Percentiles rank a stretch among this genome's conserved stretches.
phyloP scores from a whole-genome alignment of 768 basidiomycete species.

The Tulasnella sp. region DNA sequence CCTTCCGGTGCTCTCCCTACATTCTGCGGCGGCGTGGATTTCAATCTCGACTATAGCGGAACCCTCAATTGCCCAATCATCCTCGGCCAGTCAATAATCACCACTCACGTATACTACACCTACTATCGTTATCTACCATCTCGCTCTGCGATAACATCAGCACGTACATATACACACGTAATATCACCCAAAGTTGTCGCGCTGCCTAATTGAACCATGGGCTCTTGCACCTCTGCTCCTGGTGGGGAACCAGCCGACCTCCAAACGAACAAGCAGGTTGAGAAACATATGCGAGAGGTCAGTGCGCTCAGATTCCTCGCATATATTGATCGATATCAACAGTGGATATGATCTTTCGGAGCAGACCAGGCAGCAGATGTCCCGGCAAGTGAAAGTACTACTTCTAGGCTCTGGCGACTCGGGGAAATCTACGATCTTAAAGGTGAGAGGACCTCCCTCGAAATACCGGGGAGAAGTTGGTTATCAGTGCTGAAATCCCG shows the following conservation, averaged over 20 bases:
- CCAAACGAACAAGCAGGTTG: not conserved
- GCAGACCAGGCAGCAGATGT: conserved; percentile 5
- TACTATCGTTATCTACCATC: too few species aligned
- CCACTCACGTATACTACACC: too few species aligned
- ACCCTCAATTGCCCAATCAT: too few species aligned
- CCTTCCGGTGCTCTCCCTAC: too few species aligned
- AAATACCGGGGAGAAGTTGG: not conserved
- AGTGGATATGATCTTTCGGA: not conserved
- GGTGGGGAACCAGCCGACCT: not conserved
- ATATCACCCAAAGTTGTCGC: too few species aligned
- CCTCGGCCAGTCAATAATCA: too few species aligned
- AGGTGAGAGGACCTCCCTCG: conserved; percentile 35
- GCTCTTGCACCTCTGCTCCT: not conserved
- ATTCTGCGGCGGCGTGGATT: too few species aligned
- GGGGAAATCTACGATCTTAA: conserved; percentile 87
- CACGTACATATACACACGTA: too few species aligned
- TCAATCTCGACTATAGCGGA: too few species aligned
- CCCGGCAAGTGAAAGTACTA: conserved; percentile 46
- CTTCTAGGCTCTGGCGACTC: conserved; percentile 89
- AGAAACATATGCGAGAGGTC: not conserved
- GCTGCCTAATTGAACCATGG: too few species aligned
- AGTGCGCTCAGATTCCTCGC: not conserved
- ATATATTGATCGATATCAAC: not conserved
- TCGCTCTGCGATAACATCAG: too few species aligned
- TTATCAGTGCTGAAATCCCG: not conserved